Evolutionary conservation across 371 early-diverging fungal genomes (phyloP), one percentile per base, ranked within the genome.

Genomic region (Mucor plumbeus): DNA sequence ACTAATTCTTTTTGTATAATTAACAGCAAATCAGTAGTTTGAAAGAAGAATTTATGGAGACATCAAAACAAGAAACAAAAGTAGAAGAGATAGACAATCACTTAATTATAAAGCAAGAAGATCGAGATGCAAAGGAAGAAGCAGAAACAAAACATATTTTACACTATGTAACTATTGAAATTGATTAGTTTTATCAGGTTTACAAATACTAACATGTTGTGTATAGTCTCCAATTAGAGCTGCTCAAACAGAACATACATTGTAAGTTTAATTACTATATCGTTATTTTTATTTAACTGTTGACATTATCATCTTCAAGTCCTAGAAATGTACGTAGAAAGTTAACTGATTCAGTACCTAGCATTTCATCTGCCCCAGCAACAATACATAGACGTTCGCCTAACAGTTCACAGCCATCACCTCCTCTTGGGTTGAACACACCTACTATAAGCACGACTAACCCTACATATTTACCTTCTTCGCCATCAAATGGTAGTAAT

Each of bases 321-420:
- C 50, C 50, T 50, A 50, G 50, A 50, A 50, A 50, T 50, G 11
- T 50, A 11, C 50, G 50, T 21, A 50, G 50, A 26, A 50, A 21
- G 17, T 13, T 50, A 9, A 26, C 19, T 11, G 48, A 48, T 8
- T 17, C 48, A 17, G 19, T 19, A 48, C 21, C 21, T 7, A 50
- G 50, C 26, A 11, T 26, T 10, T 7, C 48, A 6, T 50, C 50
- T 11, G 50, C 50, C 11, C 50, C 50, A 50, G 21, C 50, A 8
- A 21, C 50, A 3, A 50, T 11, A 7, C 26, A 9, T 10, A 50
- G 50, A 50, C 21, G 3, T 11, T 50, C 50, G 8, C 50, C 50
- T 2, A 50, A 3, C 11, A 50, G 26, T 26, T 26, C 50, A 10
- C 50, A 19, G 21, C 11, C 50, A 1, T 50, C 50, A 21, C 50